phyloP scores from a whole-genome alignment of 2,329 filamentous ascomycete genomes.

The Cryphonectria parasitica region DNA sequence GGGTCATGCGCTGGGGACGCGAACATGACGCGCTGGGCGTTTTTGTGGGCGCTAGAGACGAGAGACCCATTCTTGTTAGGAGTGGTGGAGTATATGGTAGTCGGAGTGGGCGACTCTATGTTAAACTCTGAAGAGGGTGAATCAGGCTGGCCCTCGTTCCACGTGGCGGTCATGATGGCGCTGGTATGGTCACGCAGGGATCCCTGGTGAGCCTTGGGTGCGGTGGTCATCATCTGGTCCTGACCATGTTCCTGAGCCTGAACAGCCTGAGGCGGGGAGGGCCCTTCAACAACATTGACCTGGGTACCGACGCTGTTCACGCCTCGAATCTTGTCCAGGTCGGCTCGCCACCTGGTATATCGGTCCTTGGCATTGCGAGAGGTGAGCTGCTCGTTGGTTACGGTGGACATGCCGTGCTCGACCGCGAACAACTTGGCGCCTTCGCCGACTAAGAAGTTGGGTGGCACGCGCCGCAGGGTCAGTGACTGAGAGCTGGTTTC shows the following conservation, averaged over 20 bases:
- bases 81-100: slow-evolving; percentile 9
- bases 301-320: neutral
- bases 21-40: neutral
- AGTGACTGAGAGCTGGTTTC: slow-evolving; percentile 76
- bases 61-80: slow-evolving; percentile 23
- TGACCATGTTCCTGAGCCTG: neutral
- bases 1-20: neutral
- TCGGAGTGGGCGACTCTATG: neutral
- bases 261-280: neutral
- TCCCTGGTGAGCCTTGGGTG: slow-evolving; percentile 11
- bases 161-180: slow-evolving; percentile 60
- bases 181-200: slow-evolving; percentile 53
- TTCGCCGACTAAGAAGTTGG: slow-evolving; percentile 85
- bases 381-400: slow-evolving; percentile 78
- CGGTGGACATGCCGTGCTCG: slow-evolving; percentile 72
- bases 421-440: slow-evolving; percentile 87
- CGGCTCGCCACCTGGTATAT: slow-evolving; percentile 77
- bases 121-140: slow-evolving; percentile 47
- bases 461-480: slow-evolving; percentile 86
- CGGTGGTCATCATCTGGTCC: neutral
- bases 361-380: slow-evolving; percentile 79
- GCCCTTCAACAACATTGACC: slow-evolving; percentile 48
- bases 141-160: slow-evolving; percentile 66
- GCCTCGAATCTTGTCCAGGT: slow-evolving; percentile 58
- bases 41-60: slow-evolving; percentile 5